Evolutionary conservation across 345 rosid genomes (phyloP), one percentile per base, ranked within the genome.

Genomic region (Adansonia digitata): DNA sequence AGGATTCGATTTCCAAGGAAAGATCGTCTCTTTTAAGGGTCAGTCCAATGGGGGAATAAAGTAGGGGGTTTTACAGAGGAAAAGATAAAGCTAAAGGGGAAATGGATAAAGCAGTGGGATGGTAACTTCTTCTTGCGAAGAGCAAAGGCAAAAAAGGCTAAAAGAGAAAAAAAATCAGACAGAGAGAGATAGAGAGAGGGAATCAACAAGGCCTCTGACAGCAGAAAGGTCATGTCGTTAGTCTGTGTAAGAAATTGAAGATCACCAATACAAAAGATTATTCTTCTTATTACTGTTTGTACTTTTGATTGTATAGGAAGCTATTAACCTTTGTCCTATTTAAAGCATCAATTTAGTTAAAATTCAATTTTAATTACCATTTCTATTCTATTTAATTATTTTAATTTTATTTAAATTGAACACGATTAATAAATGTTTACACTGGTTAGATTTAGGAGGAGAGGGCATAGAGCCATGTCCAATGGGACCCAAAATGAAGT

Each of bases 121-220:
- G 86, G 88, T 85, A 85, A 84, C 84, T 18, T n/a, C n/a, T 89
- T 85, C 87, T 82, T 85, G 87, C 85, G 79, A 85, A 83, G 83
- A 85, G 65, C 85, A 84, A 85, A 84, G 78, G 73, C 74, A 63
- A 39, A 55, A 75, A 63, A 77, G 60, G 49, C 15, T 8, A 57
- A 64, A 77, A 71, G 18, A 13, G 9, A 5, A 27, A 26, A 75
- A 74, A 79, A 67, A 42, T 7, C 1, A 20, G 49, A 45, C n/a
- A 10, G 2, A 43, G 31, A 70, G 40, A 67, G 60, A 51, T 73
- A 65, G 69, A 56, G n/a, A n/a, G n/a, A 42, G 65, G 65, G 65
- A 63, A 55, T 87, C 87, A 80, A 79, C 72, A 69, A 74, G 56
- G 81, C 12, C 12, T 87, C 88, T 83, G 85, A 84, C 87, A 87